Conservation (phyloP, 257 asterid genomes). For the Fraxinus cuspidata region DNA sequence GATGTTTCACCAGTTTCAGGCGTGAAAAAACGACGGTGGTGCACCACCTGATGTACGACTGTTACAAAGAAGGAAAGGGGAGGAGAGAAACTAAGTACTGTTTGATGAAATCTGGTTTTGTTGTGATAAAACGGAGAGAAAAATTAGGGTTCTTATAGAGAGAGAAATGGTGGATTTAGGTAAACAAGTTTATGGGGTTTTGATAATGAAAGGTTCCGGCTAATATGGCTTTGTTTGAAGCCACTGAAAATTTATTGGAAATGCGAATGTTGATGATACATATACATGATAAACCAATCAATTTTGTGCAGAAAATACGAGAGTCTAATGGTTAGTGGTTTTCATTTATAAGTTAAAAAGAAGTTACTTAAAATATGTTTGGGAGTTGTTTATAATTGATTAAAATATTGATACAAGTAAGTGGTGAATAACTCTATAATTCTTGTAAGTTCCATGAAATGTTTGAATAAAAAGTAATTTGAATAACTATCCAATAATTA, state of each 20-base stretch:
- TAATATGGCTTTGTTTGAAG: constrained; percentile 26
- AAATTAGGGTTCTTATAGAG: constrained; percentile 30
- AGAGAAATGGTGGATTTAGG: not conserved
- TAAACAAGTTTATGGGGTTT: constrained; percentile 14
- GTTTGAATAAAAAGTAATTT: too few species aligned
- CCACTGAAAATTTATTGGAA: constrained; percentile 25
- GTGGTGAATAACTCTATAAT: too few species aligned
- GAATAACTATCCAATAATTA: too few species aligned
- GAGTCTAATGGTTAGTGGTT: not conserved
- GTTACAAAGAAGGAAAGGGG: constrained; percentile 50
- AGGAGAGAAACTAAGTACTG: constrained; percentile 13
- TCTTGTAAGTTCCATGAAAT: too few species aligned
- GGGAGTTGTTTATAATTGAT: too few species aligned
- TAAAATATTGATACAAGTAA: too few species aligned
- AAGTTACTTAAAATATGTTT: too few species aligned
- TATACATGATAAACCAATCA: not conserved
- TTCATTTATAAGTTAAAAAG: too few species aligned
- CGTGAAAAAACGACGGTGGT: constrained; percentile 21
- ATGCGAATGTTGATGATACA: not conserved
- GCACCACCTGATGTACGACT: constrained; percentile 64
- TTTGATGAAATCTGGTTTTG: not conserved
- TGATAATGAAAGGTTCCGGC: constrained; percentile 30
- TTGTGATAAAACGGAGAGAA: constrained; percentile 10
- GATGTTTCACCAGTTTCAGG: constrained; percentile 29
- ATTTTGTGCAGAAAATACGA: not conserved